Conservation (phyloP, 257 asterid species). For the Paulownia fortunei region DNA sequence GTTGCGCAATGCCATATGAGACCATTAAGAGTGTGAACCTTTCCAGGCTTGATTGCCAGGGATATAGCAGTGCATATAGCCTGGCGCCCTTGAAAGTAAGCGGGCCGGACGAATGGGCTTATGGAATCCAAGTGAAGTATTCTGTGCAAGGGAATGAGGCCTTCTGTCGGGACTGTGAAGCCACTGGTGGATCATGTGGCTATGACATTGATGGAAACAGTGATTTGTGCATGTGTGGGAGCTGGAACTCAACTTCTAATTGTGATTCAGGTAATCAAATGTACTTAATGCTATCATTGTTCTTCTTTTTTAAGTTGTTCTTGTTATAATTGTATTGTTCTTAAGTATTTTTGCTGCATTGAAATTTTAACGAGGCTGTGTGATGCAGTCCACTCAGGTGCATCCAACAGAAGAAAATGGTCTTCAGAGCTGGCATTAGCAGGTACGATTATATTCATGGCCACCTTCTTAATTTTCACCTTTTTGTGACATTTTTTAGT, state of each 20-base stretch:
- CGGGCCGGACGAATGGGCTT: conserved; percentile 81
- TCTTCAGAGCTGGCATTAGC: conserved; percentile 32
- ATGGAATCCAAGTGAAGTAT: conserved; percentile 84
- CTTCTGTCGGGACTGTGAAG: conserved; percentile 86
- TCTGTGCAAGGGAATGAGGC: conserved; percentile 53
- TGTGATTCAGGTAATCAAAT: conserved; percentile 75
- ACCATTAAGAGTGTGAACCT: conserved; percentile 68
- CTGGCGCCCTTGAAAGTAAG: conserved; percentile 72
- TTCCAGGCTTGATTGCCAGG: conserved; percentile 80
- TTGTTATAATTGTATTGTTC: not conserved
- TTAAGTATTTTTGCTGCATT: not conserved
- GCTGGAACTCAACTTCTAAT: conserved; percentile 82
- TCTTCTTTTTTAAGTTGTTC: not conserved
- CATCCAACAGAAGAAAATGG: conserved; percentile 36
- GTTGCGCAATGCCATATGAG: conserved; percentile 74
- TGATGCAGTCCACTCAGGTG: conserved; percentile 43
- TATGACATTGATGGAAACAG: conserved; percentile 47
- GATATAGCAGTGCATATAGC: conserved; percentile 92
- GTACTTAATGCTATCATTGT: not conserved
- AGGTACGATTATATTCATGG: conserved; percentile 25
- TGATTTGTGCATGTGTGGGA: conserved; percentile 78
- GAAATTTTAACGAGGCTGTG: not conserved
- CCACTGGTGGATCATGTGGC: conserved; percentile 94
- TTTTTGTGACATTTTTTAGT: not conserved
- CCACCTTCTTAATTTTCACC: not conserved